phyloP scores from a whole-genome alignment of 129 eudicot species.

The Silybum marianum region DNA sequence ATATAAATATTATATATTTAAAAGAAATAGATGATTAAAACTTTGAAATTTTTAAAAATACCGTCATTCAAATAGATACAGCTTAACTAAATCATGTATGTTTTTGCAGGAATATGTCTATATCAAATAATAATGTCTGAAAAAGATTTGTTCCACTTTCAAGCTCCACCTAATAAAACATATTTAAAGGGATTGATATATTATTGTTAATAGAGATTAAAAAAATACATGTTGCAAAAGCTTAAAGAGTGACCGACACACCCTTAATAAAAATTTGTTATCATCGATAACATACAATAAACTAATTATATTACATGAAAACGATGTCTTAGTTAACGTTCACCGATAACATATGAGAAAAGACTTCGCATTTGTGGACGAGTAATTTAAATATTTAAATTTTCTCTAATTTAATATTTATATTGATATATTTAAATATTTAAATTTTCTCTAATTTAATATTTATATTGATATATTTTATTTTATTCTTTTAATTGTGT shows the following conservation, averaged over 20 bases:
- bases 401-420: no score
- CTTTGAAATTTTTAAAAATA: neutral
- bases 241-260: slow-evolving; percentile 25
- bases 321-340: neutral
- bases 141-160: slow-evolving; percentile 13
- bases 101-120: neutral
- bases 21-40: neutral
- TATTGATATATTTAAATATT: no score
- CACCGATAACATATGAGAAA: neutral
- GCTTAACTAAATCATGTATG: neutral
- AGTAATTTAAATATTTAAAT: no score
- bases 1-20: neutral
- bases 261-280: slow-evolving; percentile 15
- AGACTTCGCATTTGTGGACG: neutral
- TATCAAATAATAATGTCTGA: slow-evolving; percentile 16
- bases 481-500: no score
- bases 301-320: neutral
- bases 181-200: slow-evolving; percentile 13
- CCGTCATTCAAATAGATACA: neutral
- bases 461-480: no score
- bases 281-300: slow-evolving; percentile 10
- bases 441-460: no score
- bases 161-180: slow-evolving; percentile 11
- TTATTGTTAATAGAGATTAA: slow-evolving; percentile 8
- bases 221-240: slow-evolving; percentile 20